Conservation (phyloP, 2,329 filamentous ascomycete genomes). For the Diplocarpon mali region DNA sequence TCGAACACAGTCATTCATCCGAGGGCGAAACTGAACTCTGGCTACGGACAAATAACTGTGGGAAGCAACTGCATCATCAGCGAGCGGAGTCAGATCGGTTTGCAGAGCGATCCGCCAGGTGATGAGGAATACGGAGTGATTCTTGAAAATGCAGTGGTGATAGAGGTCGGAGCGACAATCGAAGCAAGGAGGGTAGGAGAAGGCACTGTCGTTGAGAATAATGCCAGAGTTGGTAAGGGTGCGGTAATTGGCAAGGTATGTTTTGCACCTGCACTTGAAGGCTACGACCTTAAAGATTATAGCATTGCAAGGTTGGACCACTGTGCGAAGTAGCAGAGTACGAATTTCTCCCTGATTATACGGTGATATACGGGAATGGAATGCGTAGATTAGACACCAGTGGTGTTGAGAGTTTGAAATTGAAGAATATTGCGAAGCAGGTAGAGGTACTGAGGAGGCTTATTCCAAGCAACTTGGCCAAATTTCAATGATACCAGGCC, state of each 20-base stretch:
- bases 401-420: constrained; percentile 49
- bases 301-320: constrained; percentile 62
- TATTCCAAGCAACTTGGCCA: constrained; percentile 46
- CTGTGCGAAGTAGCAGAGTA: constrained; percentile 47
- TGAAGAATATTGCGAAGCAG: constrained; percentile 54
- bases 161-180: constrained; percentile 49
- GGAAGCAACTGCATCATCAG: constrained; percentile 74
- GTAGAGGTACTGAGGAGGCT: constrained; percentile 56
- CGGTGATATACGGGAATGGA: constrained; percentile 58
- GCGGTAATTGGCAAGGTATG: constrained; percentile 52
- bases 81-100: constrained; percentile 51
- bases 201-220: constrained; percentile 49
- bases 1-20: constrained; percentile 78
- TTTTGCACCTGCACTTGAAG: background rate
- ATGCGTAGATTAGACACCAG: constrained; percentile 46
- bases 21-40: constrained; percentile 67
- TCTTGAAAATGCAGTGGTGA: constrained; percentile 48
- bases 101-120: constrained; percentile 27
- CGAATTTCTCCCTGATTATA: constrained; percentile 51
- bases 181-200: constrained; percentile 41
- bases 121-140: constrained; percentile 31
- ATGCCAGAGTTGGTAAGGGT: constrained; percentile 47
- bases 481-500: constrained; percentile 22
- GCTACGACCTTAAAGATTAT: constrained; percentile 16
- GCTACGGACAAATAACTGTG: constrained; percentile 66